Evolutionary conservation across 306 rosid species (phyloP).

Genomic region (Mucuna pruriens): DNA sequence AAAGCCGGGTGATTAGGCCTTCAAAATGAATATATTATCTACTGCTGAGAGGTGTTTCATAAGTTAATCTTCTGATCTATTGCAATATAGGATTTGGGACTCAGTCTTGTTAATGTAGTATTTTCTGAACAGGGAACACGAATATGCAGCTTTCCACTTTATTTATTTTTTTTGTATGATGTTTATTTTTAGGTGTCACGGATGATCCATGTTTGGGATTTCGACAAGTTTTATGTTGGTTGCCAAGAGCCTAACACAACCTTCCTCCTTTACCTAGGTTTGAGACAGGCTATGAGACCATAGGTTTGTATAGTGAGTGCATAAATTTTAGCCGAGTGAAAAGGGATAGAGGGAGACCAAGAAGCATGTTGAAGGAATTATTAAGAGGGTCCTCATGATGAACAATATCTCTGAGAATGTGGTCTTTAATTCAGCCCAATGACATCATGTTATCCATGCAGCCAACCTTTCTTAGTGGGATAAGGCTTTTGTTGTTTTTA

Average conservation of each 20-base stretch:
- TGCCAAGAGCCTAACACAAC: neutral
- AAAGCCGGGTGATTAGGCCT: slow-evolving; percentile 10
- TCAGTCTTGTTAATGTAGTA: neutral
- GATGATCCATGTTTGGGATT: neutral
- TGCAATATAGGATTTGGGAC: slow-evolving; percentile 16
- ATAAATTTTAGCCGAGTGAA: neutral
- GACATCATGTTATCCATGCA: neutral
- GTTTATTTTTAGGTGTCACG: neutral
- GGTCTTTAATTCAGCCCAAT: neutral
- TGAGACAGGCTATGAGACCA: neutral
- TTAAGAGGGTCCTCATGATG: neutral
- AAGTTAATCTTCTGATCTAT: neutral
- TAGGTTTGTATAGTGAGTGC: neutral
- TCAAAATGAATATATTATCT: slow-evolving; percentile 18
- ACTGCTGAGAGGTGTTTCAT: slow-evolving; percentile 5
- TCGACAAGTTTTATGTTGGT: neutral
- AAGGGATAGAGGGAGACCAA: neutral
- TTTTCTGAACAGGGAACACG: slow-evolving; percentile 19
- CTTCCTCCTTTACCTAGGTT: neutral
- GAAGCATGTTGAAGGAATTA: neutral
- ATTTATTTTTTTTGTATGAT: neutral
- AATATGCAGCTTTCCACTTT: neutral
- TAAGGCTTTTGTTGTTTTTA: neutral
- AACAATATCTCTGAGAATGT: neutral
- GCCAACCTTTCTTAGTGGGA: neutral